Percentiles rank a stretch among this genome's conserved stretches.
Evolutionary conservation across 2,329 filamentous ascomycete genomes (phyloP).

Genomic region (Monosporascus cannonballus): DNA sequence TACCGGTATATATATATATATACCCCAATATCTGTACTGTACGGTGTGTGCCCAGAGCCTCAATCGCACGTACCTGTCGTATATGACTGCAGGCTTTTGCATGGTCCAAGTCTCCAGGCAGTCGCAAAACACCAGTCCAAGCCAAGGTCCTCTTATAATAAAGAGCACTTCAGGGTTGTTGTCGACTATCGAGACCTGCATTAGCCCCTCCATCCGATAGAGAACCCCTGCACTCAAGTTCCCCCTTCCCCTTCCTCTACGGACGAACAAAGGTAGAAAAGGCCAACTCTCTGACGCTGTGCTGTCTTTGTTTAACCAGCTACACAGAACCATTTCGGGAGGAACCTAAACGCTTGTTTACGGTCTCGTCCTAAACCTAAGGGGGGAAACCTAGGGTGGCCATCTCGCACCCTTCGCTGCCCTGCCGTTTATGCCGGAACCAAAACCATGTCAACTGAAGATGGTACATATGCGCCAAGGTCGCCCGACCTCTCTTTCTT

Average conservation of each 20-base stretch:
- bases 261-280: background rate
- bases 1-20: background rate
- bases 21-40: too few species aligned
- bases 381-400: background rate
- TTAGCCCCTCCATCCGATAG: constrained; percentile 4
- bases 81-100: background rate
- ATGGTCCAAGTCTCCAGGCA: background rate
- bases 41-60: too few species aligned
- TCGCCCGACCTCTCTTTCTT: constrained; percentile 55
- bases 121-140: background rate
- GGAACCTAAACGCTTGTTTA: constrained; percentile 4
- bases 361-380: constrained; percentile 5
- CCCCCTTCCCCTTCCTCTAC: background rate
- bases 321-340: constrained; percentile 6
- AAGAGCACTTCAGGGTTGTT: background rate
- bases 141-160: background rate
- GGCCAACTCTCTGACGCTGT: background rate
- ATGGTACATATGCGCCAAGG: constrained; percentile 49
- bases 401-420: constrained; percentile 4
- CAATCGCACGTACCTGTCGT: background rate
- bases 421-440: constrained; percentile 14
- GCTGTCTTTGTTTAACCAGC: constrained; percentile 8
- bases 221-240: background rate
- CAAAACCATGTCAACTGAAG: constrained; percentile 40
- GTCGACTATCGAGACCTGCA: constrained; percentile 3